Evolutionary conservation across 306 rosid genomes (phyloP).

Genomic region (Malus fusca): DNA sequence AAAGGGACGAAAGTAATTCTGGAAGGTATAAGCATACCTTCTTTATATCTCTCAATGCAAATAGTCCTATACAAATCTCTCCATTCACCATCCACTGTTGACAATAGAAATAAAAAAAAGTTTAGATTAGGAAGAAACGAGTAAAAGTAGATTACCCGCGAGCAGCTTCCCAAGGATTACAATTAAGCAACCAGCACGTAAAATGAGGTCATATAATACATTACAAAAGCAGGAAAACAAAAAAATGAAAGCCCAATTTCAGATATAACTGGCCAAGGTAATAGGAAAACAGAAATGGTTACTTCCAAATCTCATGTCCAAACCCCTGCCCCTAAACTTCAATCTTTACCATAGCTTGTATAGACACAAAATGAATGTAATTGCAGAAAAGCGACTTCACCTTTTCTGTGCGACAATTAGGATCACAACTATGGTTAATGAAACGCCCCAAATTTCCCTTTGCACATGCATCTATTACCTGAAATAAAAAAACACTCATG

Average conservation of each 20-base stretch:
- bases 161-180: slow-evolving; percentile 11
- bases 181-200: slow-evolving; percentile 1
- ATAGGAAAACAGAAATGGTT: neutral
- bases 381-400: slow-evolving; percentile 22
- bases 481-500: slow-evolving; percentile 27
- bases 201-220: slow-evolving; percentile 1
- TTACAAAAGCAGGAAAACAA: neutral
- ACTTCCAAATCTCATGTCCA: neutral
- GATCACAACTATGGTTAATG: slow-evolving; percentile 97
- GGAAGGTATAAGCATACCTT: slow-evolving; percentile 46
- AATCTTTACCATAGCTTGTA: neutral
- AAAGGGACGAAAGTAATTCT: slow-evolving; percentile 9
- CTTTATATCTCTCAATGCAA: slow-evolving; percentile 82
- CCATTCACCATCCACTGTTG: slow-evolving; percentile 99
- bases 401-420: slow-evolving; percentile 98
- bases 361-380: neutral
- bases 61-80: slow-evolving; percentile 96
- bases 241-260: neutral
- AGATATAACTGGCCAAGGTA: neutral
- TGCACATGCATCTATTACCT: slow-evolving; percentile 98
- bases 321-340: neutral
- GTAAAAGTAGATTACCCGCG: neutral
- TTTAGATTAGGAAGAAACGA: neutral
- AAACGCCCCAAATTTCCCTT: slow-evolving; percentile 99
- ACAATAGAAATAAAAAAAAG: neutral